These are phyloP conservation scores for Theileria orientalis DNA, from an alignment of 169 alveolate genomes.

Conservation along the genomic window DNA sequence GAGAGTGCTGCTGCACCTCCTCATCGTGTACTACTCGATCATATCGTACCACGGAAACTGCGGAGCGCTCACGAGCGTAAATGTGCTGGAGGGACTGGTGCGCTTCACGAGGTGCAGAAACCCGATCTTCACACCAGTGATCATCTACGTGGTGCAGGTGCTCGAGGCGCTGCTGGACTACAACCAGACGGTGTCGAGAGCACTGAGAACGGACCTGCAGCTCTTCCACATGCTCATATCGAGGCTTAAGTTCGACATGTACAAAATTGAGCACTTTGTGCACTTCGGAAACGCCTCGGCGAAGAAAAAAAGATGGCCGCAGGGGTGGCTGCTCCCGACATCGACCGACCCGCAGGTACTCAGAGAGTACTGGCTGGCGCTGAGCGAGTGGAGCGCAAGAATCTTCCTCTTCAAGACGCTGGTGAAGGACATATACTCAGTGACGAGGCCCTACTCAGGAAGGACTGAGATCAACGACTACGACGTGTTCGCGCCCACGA, in stretches of 20 bases:
- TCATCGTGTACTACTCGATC: constrained; percentile 53
- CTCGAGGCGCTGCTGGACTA: constrained; percentile 74
- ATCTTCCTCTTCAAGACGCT: constrained; percentile 54
- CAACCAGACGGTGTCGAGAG: constrained; percentile 68
- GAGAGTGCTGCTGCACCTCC: constrained; percentile 54
- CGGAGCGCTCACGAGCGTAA: constrained; percentile 43
- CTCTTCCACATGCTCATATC: constrained; percentile 68
- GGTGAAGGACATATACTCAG: constrained; percentile 35
- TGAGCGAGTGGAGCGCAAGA: constrained; percentile 47
- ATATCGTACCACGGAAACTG: constrained; percentile 58
- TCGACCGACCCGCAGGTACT: constrained; percentile 17
- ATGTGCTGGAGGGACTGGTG: constrained; percentile 63
- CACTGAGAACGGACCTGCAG: constrained; percentile 67
- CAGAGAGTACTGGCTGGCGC: constrained; percentile 52
- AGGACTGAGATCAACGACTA: constrained; percentile 43
- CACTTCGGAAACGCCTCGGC: constrained; percentile 33
- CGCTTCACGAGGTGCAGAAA: constrained; percentile 61
- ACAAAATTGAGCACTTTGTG: constrained; percentile 53
- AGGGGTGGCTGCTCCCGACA: constrained; percentile 50
- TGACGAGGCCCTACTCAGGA: constrained; percentile 32
- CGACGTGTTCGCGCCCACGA: constrained; percentile 45
- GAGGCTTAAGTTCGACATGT: constrained; percentile 75
- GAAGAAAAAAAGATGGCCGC: constrained; percentile 26
- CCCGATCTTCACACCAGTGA: constrained; percentile 70
- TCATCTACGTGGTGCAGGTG: constrained; percentile 69